Base-by-base conservation (phyloP, 2,329 filamentous ascomycete genomes). In the Acarospora socialis region DNA sequence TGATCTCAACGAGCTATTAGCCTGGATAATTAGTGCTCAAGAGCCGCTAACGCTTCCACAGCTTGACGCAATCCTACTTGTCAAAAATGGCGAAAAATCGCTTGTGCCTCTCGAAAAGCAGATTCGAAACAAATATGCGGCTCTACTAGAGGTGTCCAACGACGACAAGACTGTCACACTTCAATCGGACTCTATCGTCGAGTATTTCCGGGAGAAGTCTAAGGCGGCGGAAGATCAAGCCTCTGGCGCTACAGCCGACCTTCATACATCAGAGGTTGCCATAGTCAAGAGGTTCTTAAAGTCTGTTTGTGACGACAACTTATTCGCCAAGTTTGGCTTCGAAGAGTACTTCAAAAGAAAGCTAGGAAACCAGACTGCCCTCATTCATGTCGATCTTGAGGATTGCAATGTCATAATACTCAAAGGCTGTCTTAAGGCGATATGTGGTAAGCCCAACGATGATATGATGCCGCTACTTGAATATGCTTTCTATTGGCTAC, bases 1-100 rank as follows among this genome's bases (percentile, higher is more conserved):
- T n/a, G 47, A 50, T 19, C 45, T 50, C 5, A 49, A 49, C 21
- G 44, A 47, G 18, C 41, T 50, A 18, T 41, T 49, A 16, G 38
- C 41, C n/a, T 50, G 47, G 46, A 38, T 46, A 29, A 35, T 43
- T n/a, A 41, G 36, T 10, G 41, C 40, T 5, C 39, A 38, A 12
- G 35, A 40, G 12, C 36, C 36, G 26, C 34, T 48, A 8, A 27
- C 35, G 7, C 21, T 44, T 1, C 28, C 34, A n/a, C 38, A 41
- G 7, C 44, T 50, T 33, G 38, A 42, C 8, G 41, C 43, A 4
- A 39, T 44, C 2, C 32, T 50, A 4, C 39, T 44, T 20, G 21
- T 42, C 2, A 45, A 44, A 14, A 47, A 36, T 9, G 42, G 46
- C 4, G 45, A 48, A 17, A 33, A 35, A 7, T 47, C 46, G 1